Percentiles rank a stretch among this genome's conserved stretches.
These are phyloP conservation scores for Alternaria sp. DNA, from an alignment of 2,329 filamentous ascomycete species.

Conservation along the genomic window DNA sequence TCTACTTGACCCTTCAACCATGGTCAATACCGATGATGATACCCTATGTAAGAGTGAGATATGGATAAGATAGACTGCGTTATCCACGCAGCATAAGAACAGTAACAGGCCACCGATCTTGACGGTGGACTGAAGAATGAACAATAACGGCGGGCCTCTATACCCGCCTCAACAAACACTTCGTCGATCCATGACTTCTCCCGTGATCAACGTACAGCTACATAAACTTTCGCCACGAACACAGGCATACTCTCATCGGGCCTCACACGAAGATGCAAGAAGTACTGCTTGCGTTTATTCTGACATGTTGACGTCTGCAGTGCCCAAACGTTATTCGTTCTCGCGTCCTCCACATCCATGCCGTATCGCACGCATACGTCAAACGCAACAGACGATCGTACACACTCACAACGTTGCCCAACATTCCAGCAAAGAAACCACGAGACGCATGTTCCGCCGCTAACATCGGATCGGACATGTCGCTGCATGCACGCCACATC, in stretches of 20 bases:
- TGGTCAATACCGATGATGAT: constrained; percentile 41
- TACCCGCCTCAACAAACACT: constrained; percentile 10
- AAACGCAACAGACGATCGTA: constrained; percentile 1
- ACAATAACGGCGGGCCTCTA: constrained; percentile 17
- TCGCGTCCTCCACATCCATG: background rate
- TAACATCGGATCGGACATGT: background rate
- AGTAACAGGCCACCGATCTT: constrained; percentile 25
- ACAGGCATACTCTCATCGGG: background rate
- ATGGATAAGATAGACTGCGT: constrained; percentile 20
- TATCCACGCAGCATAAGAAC: constrained; percentile 25
- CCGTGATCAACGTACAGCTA: background rate
- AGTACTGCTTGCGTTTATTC: background rate
- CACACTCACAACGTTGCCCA: background rate
- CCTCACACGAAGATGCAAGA: constrained; percentile 8
- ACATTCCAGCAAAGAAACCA: background rate
- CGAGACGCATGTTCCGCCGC: background rate
- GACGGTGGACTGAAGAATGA: constrained; percentile 25
- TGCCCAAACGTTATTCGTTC: constrained; percentile 7
- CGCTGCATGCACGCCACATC: constrained; percentile 10
- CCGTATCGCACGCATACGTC: background rate
- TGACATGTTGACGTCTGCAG: constrained; percentile 18
- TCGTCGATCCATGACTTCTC: background rate
- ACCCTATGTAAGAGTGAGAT: constrained; percentile 37
- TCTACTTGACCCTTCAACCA: constrained; percentile 49
- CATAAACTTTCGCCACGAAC: background rate